Evolutionary conservation across 345 rosid species (phyloP).

Genomic region (Heritiera fomes): DNA sequence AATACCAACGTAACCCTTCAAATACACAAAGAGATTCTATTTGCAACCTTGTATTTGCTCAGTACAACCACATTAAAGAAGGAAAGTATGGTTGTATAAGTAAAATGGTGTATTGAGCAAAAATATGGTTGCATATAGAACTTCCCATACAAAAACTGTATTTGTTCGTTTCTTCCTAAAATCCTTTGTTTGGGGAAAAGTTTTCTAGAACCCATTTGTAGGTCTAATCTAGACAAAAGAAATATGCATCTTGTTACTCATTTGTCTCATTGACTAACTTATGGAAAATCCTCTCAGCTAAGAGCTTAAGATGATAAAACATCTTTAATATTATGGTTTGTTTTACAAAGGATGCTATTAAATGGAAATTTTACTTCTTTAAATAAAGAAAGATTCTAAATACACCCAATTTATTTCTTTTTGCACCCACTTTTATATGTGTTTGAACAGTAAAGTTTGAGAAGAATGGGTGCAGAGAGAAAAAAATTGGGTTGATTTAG

Average conservation of each 20-base stretch:
- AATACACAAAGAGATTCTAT: background rate
- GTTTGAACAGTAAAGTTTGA: no score
- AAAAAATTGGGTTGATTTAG: no score
- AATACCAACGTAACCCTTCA: background rate
- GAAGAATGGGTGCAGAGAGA: no score
- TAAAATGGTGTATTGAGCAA: no score
- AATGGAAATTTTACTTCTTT: background rate
- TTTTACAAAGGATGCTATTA: background rate
- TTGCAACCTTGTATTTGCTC: no score
- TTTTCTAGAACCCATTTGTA: background rate
- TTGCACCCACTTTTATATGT: no score
- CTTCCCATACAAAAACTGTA: no score
- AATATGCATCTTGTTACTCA: background rate
- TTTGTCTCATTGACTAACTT: background rate
- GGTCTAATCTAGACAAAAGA: background rate
- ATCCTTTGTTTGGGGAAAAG: background rate
- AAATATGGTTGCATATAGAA: no score
- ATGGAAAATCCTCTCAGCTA: background rate
- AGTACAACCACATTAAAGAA: no score
- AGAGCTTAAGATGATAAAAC: background rate
- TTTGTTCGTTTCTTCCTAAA: background rate
- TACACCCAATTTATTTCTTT: no score
- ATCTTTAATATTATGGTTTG: background rate
- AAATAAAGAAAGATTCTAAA: no score
- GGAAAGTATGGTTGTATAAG: no score